Conservation (phyloP, 2,329 filamentous ascomycete species). For the Ascochyta koolunga region DNA sequence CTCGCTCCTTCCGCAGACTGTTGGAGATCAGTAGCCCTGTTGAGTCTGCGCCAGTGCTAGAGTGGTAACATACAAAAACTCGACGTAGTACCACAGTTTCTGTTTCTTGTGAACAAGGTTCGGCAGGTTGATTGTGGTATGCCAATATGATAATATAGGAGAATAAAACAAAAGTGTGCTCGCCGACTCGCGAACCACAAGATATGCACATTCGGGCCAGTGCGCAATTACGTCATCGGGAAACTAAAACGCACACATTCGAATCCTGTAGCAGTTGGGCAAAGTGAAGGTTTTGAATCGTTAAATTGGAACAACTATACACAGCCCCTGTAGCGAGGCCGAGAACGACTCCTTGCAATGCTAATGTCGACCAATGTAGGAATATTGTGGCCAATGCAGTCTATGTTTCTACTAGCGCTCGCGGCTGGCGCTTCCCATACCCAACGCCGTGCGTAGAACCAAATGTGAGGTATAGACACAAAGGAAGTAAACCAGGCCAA, state of each 20-base stretch:
- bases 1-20: neutral
- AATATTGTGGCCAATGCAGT: slow-evolving; percentile 22
- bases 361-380: slow-evolving; percentile 19
- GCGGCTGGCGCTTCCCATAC: slow-evolving; percentile 34
- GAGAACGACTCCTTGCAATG: slow-evolving; percentile 29
- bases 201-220: neutral
- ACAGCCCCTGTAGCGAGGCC: slow-evolving; percentile 9
- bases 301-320: slow-evolving; percentile 9
- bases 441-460: slow-evolving; percentile 34
- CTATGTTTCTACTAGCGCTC: slow-evolving; percentile 20
- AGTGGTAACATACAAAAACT: neutral
- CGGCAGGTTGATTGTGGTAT: too few relatives aligned
- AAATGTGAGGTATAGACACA: slow-evolving; percentile 30
- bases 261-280: neutral
- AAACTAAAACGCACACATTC: neutral
- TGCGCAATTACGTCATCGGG: slow-evolving; percentile 8
- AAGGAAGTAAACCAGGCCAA: slow-evolving; percentile 18
- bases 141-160: too few relatives aligned
- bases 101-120: too few relatives aligned
- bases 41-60: neutral
- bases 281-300: neutral
- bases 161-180: neutral
- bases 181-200: neutral
- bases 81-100: too few relatives aligned
- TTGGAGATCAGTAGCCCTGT: neutral